phyloP scores from a whole-genome alignment of 345 rosid species.

The Gossypium mustelinum region DNA sequence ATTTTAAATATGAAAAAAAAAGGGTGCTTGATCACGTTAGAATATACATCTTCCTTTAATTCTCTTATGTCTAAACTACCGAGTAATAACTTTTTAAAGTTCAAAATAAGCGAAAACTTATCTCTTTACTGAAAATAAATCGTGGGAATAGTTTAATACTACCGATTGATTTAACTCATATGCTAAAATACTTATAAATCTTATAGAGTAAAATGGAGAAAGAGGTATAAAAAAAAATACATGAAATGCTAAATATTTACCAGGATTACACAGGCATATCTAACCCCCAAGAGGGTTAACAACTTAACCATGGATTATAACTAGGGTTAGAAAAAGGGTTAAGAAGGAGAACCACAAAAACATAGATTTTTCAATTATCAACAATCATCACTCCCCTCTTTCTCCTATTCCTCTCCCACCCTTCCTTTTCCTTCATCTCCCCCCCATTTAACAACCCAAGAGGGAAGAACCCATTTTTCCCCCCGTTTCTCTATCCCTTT shows the following conservation, averaged over 20 bases:
- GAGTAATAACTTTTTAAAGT: too few species aligned
- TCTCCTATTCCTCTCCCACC: conserved; percentile 22
- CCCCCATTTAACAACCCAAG: background rate
- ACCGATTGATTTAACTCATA: too few species aligned
- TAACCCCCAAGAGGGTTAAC: conserved; percentile 42
- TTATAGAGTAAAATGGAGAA: too few species aligned
- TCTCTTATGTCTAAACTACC: accelerated
- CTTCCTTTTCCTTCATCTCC: background rate
- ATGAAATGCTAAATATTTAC: background rate
- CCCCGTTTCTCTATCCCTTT: too few species aligned
- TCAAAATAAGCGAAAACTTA: too few species aligned
- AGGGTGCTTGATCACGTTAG: too few species aligned
- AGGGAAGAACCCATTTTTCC: background rate
- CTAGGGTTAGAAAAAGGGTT: conserved; percentile 46
- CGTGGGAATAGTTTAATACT: accelerated
- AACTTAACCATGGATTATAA: conserved; percentile 44
- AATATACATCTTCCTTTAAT: too few species aligned
- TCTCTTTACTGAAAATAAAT: too few species aligned
- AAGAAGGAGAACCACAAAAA: conserved; percentile 59
- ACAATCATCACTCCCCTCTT: conserved; percentile 33
- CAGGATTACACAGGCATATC: conserved; percentile 36
- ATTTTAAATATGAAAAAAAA: too few species aligned
- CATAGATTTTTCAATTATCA: conserved; percentile 48
- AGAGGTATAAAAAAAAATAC: too few species aligned
- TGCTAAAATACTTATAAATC: too few species aligned